Percentiles rank a stretch among this genome's conserved stretches.
Conservation (phyloP, 2,329 filamentous ascomycete species). For the Colletotrichum acutatum region DNA sequence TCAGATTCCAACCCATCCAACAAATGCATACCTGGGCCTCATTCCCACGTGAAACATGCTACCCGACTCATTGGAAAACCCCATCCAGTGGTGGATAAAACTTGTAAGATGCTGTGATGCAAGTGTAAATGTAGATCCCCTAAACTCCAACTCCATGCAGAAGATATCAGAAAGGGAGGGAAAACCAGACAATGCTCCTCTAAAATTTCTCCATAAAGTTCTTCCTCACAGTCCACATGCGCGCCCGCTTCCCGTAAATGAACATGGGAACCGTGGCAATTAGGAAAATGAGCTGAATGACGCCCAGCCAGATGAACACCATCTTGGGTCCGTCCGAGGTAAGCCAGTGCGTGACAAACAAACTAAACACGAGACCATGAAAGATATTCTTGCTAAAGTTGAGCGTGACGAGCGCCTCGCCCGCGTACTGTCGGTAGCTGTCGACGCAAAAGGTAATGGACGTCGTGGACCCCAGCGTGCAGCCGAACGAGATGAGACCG, state of each 20-base stretch:
- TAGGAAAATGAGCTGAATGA: conserved; percentile 84
- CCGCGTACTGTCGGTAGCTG: conserved; percentile 91
- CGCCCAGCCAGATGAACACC: conserved; percentile 85
- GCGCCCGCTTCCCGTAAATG: conserved; percentile 87
- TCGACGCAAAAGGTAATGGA: conserved; percentile 95
- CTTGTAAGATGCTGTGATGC: neutral
- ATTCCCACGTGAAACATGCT: no score
- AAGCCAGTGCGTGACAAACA: conserved; percentile 91
- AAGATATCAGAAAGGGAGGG: neutral
- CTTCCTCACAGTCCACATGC: conserved; percentile 93
- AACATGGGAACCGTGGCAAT: conserved; percentile 89
- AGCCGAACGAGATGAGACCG: conserved; percentile 91
- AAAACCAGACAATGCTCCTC: neutral
- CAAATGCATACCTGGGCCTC: no score
- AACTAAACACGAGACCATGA: conserved; percentile 87
- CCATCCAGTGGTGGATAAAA: neutral
- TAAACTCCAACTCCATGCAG: neutral
- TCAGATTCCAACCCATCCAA: no score
- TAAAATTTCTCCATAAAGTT: conserved; percentile 84
- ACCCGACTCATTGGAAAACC: neutral
- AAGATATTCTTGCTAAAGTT: conserved; percentile 96
- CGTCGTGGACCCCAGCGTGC: conserved; percentile 88
- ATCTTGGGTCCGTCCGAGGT: conserved; percentile 77
- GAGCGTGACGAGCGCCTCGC: conserved; percentile 91
- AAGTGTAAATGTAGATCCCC: neutral